Evolutionary conservation across 805 yeast species (phyloP).

Genomic region (Jamesozyma rosinii): DNA sequence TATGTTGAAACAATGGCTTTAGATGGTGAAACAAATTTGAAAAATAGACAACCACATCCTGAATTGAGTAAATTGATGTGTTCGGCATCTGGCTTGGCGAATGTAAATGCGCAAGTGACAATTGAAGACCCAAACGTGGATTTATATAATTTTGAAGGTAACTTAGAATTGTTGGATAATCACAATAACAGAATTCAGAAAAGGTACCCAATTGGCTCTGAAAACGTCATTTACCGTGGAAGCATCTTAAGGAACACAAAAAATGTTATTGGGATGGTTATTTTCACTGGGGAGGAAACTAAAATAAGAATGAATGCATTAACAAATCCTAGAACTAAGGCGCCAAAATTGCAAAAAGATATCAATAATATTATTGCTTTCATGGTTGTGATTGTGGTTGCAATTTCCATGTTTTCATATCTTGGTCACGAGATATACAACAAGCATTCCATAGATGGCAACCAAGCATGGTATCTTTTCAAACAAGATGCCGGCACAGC

Average conservation of each 20-base stretch:
- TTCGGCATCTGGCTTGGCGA: conserved; percentile 42
- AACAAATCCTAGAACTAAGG: conserved; percentile 80
- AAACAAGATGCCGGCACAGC: conserved; percentile 74
- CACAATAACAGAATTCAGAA: conserved; percentile 29
- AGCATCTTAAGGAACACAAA: conserved; percentile 79
- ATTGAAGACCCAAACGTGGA: conserved; percentile 90
- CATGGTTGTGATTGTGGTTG: conserved; percentile 76
- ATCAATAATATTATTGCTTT: conserved; percentile 77
- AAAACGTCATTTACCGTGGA: conserved; percentile 85
- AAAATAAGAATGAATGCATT: conserved; percentile 93
- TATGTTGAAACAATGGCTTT: conserved; percentile 93
- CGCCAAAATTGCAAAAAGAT: conserved; percentile 79
- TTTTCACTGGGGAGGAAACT: conserved; percentile 92
- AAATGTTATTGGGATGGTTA: conserved; percentile 64
- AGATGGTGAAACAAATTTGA: conserved; percentile 93
- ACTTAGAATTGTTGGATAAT: conserved; percentile 35
- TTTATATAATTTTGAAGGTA: conserved; percentile 85
- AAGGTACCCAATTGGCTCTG: conserved; percentile 59
- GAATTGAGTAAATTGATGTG: conserved; percentile 47
- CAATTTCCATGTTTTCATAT: conserved; percentile 68
- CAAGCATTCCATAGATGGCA: conserved; percentile 29
- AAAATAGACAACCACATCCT: conserved; percentile 58
- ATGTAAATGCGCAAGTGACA: conserved; percentile 45
- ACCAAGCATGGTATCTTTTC: conserved; percentile 62
- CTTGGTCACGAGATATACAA: conserved; percentile 61